Base-by-base conservation (phyloP, 2,329 filamentous ascomycete species). In the Pseudocercospora fuligena region DNA sequence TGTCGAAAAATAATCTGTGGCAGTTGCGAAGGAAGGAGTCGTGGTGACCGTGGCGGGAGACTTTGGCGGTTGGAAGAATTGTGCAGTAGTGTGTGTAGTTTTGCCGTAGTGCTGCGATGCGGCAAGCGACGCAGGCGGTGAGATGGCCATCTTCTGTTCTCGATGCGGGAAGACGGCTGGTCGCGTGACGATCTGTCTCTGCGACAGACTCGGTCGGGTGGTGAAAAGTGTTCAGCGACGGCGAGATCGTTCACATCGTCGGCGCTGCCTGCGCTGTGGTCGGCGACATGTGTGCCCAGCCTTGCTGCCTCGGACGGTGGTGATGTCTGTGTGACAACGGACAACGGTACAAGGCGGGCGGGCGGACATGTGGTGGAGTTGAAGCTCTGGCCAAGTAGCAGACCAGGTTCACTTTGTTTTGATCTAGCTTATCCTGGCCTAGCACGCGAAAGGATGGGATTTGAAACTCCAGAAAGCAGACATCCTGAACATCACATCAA, bases 61-160 rank as follows among this genome's bases (percentile, higher is more conserved):
- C 36, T 75, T 76, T 21, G 81, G 81, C 43, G 80, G 80, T 70
- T 80, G 80, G 67, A 82, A 83, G 71, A 83, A 70, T 60, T 79
- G 76, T 56, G 71, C 70, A 54, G 74, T 67, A 56, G 49, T 63
- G 36, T 63, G 47, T 59, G 33, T 56, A 19, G 27, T 60, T 43
- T 43, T 49, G 36, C 59, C 43, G 36, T 66, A 67, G 56, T 58
- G 65, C 31, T 68, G 66, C 56, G 66, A 59, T 23, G 67, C 27
- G n/a, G 62, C 56, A 25, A 63, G 36, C 61, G 60, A 64, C 19
- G 67, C 43, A 31, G 61, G 66, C 66, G 70, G 70, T 72, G 70
- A 70, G 65, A 65, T 57, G 40, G 67, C 67, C 70, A 72, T 72
- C 23, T 46, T 19, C 25, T 54, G 16, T 27, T 25, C 23, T 60